Base-by-base conservation (phyloP, 208 protist species). In the Strigomonas galati region DNA sequence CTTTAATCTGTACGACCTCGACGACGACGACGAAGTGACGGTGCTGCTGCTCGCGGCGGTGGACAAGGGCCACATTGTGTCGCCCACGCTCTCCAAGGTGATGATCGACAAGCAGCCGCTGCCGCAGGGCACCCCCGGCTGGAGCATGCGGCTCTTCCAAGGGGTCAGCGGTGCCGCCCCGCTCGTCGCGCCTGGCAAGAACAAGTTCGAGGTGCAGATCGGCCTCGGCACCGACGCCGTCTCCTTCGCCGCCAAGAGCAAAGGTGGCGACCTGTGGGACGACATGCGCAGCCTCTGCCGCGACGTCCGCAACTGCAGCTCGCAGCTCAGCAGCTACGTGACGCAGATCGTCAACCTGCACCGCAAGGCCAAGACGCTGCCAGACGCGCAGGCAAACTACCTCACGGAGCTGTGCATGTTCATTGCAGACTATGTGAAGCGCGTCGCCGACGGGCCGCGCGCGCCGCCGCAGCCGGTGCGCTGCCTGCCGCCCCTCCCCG, bases 401-500 rank as follows among this genome's bases (percentile, higher is more conserved):
- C 21, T 82, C 9, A 40, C 72, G 0, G 68, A 78, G 31, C 24
- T 78, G 48, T 68, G 69, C 37, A 67, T 67, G 28, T 78, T 71
- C 55, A 46, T 81, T 7, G 68, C 66, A n/a, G 74, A 76, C 32
- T 82, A 82, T 51, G 69, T 79, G 21, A 72, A 82, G 64, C 65
- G 57, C 54, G 55, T 70, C 17, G 73, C 79, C 26, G 55, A 60
- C 27, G 62, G 37, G 15, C 67, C 76, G 35, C 72, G 65, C 21
- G 44, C 58, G 17, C 26, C 60, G 44, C 74, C 57, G 60, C 62
- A 59, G 26, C 74, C 67, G 28, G 67, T 56, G 62, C 64, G 48
- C 67, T 60, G 54, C 37, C 64, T 82, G 40, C 67, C 74, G 1
- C 78, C 74, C 21, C 66, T 94, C 23, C 85, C 88, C 12, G 70